These are phyloP conservation scores for Mycena maculata DNA, from an alignment of 768 basidiomycete species.

Conservation along the genomic window DNA sequence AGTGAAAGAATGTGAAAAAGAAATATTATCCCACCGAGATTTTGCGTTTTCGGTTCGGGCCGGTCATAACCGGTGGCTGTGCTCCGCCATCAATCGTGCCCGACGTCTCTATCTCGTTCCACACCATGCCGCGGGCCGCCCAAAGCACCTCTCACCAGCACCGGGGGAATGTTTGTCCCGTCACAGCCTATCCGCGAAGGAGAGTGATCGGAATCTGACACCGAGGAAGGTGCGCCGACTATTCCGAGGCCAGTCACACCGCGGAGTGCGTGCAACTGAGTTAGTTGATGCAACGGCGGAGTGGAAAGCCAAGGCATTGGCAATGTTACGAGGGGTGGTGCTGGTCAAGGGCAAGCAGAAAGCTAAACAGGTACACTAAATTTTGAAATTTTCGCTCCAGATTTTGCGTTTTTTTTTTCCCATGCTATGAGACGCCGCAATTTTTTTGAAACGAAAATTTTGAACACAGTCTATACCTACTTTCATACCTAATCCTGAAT, in stretches of 20 bases:
- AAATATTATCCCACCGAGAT: not conserved
- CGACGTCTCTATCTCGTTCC: not conserved
- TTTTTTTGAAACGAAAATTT: not conserved
- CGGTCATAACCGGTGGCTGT: conserved; percentile 21
- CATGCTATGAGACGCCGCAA: not conserved
- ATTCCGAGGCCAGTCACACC: not conserved
- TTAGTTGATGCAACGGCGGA: not conserved
- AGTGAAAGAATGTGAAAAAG: not conserved
- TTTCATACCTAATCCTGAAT: not conserved
- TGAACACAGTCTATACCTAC: not conserved
- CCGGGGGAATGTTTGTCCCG: conserved; percentile 7
- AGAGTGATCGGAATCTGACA: too few relatives aligned
- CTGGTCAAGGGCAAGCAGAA: not conserved
- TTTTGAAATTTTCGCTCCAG: not conserved
- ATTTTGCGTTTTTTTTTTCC: not conserved
- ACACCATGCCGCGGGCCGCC: conserved; percentile 1
- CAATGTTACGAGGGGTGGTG: not conserved
- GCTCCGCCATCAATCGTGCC: not conserved
- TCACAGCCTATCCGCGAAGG: too few relatives aligned
- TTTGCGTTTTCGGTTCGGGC: conserved; percentile 19
- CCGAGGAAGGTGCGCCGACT: too few relatives aligned
- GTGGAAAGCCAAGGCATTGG: not conserved
- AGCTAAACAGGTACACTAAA: not conserved
- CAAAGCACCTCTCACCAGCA: conserved; percentile 3
- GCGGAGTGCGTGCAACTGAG: not conserved